These are phyloP conservation scores for Cercospora zeae-maydis DNA, from an alignment of 2,329 filamentous ascomycete genomes.

Conservation along the genomic window DNA sequence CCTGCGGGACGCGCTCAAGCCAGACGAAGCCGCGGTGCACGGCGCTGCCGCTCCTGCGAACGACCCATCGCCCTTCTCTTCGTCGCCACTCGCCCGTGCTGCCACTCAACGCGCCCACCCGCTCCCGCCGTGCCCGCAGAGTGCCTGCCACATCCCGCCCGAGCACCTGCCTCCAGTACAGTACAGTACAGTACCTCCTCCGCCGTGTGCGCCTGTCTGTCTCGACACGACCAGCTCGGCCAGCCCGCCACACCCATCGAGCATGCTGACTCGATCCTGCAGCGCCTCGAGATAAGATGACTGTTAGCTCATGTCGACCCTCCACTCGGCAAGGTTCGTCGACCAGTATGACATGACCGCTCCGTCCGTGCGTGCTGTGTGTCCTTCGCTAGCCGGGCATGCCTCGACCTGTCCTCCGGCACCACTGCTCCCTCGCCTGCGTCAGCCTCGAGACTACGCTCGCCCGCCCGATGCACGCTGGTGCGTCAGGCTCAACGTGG, in stretches of 20 bases:
- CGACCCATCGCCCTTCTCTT: conserved; percentile 39
- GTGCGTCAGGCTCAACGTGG: conserved; percentile 13
- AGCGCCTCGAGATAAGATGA: conserved; percentile 48
- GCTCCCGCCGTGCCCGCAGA: neutral
- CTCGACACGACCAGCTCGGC: no score
- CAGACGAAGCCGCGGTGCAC: conserved; percentile 21
- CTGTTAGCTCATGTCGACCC: conserved; percentile 39
- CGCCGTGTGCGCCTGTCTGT: no score
- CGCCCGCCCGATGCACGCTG: conserved; percentile 14
- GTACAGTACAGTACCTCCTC: no score
- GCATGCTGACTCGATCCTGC: conserved; percentile 35
- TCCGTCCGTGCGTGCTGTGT: conserved; percentile 2
- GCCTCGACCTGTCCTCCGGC: conserved; percentile 11
- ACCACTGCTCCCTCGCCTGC: conserved; percentile 13
- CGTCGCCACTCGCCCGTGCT: conserved; percentile 42
- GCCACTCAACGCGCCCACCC: conserved; percentile 35
- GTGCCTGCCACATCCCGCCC: no score
- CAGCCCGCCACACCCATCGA: neutral
- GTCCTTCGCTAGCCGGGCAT: conserved; percentile 6
- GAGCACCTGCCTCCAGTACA: no score
- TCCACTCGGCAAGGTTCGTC: conserved; percentile 18
- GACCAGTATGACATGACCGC: neutral
- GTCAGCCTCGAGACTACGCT: conserved; percentile 6
- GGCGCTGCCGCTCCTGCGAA: conserved; percentile 39
- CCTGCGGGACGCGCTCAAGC: conserved; percentile 32